A percentile compares a stretch with the other conserved stretches of the same genome.
phyloP scores from a whole-genome alignment of 345 rosid genomes.

The Hibiscus trionum region DNA sequence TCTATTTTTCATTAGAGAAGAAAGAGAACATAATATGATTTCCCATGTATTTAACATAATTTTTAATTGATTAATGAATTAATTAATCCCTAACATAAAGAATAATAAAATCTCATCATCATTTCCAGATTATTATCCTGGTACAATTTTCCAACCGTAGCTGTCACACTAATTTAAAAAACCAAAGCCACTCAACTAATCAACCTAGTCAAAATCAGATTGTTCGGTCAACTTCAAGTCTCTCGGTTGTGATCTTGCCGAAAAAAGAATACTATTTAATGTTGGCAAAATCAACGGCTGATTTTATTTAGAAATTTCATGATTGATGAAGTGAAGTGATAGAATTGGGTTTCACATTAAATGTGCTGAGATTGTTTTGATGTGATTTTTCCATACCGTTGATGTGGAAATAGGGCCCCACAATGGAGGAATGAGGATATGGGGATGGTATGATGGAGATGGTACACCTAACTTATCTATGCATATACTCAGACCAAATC shows the following conservation, averaged over 20 bases:
- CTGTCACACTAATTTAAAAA: not conserved
- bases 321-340: no score
- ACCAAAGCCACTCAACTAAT: constrained; percentile 29
- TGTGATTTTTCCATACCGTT: no score
- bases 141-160: constrained; percentile 42
- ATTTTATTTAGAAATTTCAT: no score
- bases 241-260: constrained; percentile 27
- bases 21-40: not conserved
- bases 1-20: constrained; percentile 14
- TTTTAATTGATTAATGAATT: constrained; percentile 9
- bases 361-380: no score
- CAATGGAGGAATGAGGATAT: no score
- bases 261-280: not conserved
- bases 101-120: constrained; percentile 57
- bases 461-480: no score
- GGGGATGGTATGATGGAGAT: no score
- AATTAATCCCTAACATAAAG: constrained; percentile 25
- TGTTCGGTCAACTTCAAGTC: constrained; percentile 23
- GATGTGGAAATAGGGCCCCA: no score
- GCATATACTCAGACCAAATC: no score
- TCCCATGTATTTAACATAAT: not conserved
- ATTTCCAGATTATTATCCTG: constrained; percentile 38
- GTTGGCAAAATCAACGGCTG: not conserved
- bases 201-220: constrained; percentile 25
- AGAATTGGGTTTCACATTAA: no score